Conservation (phyloP, 345 rosid species). For the Tarenaya hassleriana region DNA sequence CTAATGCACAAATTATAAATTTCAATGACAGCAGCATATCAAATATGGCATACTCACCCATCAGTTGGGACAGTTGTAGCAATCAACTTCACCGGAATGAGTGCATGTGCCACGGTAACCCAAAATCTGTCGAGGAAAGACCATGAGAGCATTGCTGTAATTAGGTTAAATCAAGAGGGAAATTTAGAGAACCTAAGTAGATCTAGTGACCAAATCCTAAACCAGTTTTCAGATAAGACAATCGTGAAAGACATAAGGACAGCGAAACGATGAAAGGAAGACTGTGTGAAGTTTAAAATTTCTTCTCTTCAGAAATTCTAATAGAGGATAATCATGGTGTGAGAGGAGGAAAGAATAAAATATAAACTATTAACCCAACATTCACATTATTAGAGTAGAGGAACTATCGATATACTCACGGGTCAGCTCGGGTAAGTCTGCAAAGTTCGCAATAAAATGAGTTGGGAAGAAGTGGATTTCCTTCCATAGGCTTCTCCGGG, state of each 20-base stretch:
- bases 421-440: slow-evolving; percentile 90
- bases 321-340: not conserved
- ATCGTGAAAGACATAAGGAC: slow-evolving; percentile 5
- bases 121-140: slow-evolving; percentile 54
- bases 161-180: not conserved
- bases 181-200: not conserved
- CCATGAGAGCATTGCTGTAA: slow-evolving; percentile 1
- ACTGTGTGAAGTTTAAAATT: not conserved
- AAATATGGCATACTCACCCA: too few species aligned
- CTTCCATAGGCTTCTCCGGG: slow-evolving; percentile 69
- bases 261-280: too few species aligned
- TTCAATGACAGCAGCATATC: too few species aligned
- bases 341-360: not conserved
- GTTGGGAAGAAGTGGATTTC: too few species aligned
- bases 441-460: slow-evolving; percentile 79
- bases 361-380: too few species aligned
- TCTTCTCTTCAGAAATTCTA: not conserved
- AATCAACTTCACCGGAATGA: slow-evolving; percentile 58
- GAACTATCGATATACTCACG: slow-evolving; percentile 57
- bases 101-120: slow-evolving; percentile 57
- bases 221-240: not conserved
- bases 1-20: too few species aligned
- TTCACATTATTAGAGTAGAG: not conserved
- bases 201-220: not conserved
- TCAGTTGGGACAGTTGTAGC: slow-evolving; percentile 52